Evolutionary conservation across 75 land plant genomes (phyloP).

Genomic region (Selaginella tamariscina): DNA sequence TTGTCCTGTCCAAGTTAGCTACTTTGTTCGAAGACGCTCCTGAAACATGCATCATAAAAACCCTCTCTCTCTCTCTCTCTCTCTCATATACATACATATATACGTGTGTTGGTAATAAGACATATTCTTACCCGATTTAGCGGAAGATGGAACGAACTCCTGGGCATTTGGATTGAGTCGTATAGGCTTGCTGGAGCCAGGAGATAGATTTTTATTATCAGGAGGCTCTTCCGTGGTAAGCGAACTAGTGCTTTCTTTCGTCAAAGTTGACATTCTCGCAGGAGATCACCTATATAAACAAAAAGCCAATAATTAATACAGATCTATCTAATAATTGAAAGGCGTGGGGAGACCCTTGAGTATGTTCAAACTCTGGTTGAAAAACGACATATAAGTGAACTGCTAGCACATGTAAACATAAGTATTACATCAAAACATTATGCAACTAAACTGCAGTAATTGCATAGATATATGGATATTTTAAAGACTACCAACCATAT

Average conservation of each 20-base stretch:
- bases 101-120: background rate
- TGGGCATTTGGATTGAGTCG: constrained; percentile 77
- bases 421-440: no score
- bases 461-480: no score
- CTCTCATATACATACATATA: background rate
- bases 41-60: constrained; percentile 13
- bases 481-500: no score
- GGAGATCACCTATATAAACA: background rate
- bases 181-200: background rate
- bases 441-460: no score
- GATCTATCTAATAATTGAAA: background rate
- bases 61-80: background rate
- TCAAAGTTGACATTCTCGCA: background rate
- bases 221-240: background rate
- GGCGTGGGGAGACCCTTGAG: background rate
- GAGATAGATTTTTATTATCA: background rate
- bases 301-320: background rate
- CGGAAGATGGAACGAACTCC: constrained; percentile 63
- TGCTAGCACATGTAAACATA: no score
- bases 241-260: background rate
- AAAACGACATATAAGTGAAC: no score
- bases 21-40: constrained; percentile 32
- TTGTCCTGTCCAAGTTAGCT: constrained; percentile 50
- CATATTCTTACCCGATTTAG: constrained; percentile 21
- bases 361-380: background rate